Evolutionary conservation across 495 filamentous ascomycete genomes (phyloP), one percentile per base, ranked within the genome.

Genomic region (Xylaria palmicola): DNA sequence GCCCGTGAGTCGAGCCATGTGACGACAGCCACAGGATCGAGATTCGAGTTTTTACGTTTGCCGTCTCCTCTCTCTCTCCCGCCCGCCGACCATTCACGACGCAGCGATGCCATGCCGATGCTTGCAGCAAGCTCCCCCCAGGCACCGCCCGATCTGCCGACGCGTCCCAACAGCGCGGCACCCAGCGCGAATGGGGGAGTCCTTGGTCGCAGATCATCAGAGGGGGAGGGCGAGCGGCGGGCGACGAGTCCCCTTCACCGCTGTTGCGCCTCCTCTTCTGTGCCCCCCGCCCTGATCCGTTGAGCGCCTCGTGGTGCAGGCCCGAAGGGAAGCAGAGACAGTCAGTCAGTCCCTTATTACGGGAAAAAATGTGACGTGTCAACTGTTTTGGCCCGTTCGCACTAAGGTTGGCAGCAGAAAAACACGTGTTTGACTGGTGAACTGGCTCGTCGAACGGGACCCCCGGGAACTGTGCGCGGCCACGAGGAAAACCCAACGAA

Each of bases 111-210:
- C 37, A 24, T 56, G 53, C 53, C 53, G 27, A 34, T 39, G 15
- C 53, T 27, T 39, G 53, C 53, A 43, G 24, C 53, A 32, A n/a
- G n/a, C n/a, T n/a, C n/a, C n/a, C 32, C 53, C 44, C 53, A 43
- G 37, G 34, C 51, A 37, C 49, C n/a, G 32, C 29, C 51, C 51
- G 51, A 41, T 15, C 34, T 41, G 51, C 34, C 51, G 51, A 32
- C 26, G 45, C 10, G 39, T 56, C 39, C 53, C 53, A 56, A 34
- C 53, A 56, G 53, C 53, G 53, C 53, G 53, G 53, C 39, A 56
- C 53, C n/a, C n/a, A 40, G 39, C 39, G 20, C 8, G n/a, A 32
- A 44, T 5, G 41, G 17, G n/a, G 52, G 20, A 30, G 22, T 19
- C 30, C 26, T 17, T 56, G 53, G 53, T 44, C 19, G 13, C 37